Evolutionary conservation across 2,329 filamentous ascomycete genomes (phyloP).

Genomic region (Neofusicoccum parvum): DNA sequence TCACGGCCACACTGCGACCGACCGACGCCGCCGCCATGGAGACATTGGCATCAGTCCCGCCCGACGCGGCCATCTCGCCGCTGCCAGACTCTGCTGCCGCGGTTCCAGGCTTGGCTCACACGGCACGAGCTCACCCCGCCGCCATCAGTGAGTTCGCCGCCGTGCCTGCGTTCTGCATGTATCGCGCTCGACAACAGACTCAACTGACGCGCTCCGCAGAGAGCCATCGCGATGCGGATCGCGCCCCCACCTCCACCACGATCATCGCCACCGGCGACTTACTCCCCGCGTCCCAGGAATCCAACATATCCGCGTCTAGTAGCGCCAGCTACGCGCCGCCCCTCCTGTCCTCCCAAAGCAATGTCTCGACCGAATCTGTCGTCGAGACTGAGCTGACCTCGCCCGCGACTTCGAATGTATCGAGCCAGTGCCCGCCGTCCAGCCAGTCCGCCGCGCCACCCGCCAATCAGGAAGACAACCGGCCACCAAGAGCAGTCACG

Average conservation of each 20-base stretch:
- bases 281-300: constrained; percentile 30
- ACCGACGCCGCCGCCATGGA: constrained; percentile 7
- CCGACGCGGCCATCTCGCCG: constrained; percentile 13
- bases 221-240: neutral
- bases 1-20: constrained; percentile 1
- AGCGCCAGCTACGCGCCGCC: constrained; percentile 32
- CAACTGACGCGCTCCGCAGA: constrained; percentile 11
- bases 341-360: constrained; percentile 36
- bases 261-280: constrained; percentile 3
- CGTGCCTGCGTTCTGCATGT: neutral
- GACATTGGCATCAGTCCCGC: constrained; percentile 18
- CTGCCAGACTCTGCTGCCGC: constrained; percentile 6
- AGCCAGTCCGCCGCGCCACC: constrained; percentile 38
- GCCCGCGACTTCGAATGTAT: constrained; percentile 31
- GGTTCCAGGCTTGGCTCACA: constrained; percentile 11
- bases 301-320: constrained; percentile 36
- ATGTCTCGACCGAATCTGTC: constrained; percentile 34
- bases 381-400: constrained; percentile 35
- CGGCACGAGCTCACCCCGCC: constrained; percentile 18
- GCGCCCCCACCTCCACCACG: neutral
- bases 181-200: neutral
- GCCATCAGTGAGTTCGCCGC: constrained; percentile 9
- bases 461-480: neutral
- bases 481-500: constrained; percentile 26
- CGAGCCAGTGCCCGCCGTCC: constrained; percentile 55